These are phyloP conservation scores for Cladosporium sp. DNA, from an alignment of 2,329 filamentous ascomycete genomes.

Conservation along the genomic window DNA sequence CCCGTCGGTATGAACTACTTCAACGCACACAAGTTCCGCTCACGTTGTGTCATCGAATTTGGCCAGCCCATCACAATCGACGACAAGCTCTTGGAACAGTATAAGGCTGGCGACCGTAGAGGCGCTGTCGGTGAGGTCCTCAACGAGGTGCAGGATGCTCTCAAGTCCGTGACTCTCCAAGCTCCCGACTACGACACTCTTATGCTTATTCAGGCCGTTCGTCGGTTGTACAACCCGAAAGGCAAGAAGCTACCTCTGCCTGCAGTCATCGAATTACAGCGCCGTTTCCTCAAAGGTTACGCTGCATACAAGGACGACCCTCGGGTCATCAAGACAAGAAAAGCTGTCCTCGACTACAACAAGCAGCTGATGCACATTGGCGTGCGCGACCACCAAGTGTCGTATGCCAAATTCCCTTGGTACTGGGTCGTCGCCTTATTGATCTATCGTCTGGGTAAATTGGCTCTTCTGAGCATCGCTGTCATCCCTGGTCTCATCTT, in stretches of 20 bases:
- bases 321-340: conserved; percentile 70
- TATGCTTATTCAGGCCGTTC: conserved; percentile 92
- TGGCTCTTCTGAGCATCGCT: conserved; percentile 70
- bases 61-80: conserved; percentile 84
- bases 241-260: conserved; percentile 90
- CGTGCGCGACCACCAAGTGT: conserved; percentile 89
- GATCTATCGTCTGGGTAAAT: conserved; percentile 74
- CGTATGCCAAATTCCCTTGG: conserved; percentile 81
- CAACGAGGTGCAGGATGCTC: conserved; percentile 78
- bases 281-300: conserved; percentile 85
- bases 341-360: conserved; percentile 80
- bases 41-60: conserved; percentile 91
- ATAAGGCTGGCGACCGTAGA: conserved; percentile 75
- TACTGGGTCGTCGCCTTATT: conserved; percentile 71
- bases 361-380: conserved; percentile 78
- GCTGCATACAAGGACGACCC: conserved; percentile 88
- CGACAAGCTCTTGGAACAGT: conserved; percentile 75
- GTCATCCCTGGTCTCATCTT: conserved; percentile 83
- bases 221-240: conserved; percentile 88
- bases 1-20: conserved; percentile 99
- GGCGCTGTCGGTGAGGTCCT: conserved; percentile 83
- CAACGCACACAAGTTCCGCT: conserved; percentile 96
- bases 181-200: conserved; percentile 93
- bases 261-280: conserved; percentile 89
- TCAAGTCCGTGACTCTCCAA: conserved; percentile 85